phyloP scores from a whole-genome alignment of 306 rosid genomes.

The Cucurbita ficifolia region DNA sequence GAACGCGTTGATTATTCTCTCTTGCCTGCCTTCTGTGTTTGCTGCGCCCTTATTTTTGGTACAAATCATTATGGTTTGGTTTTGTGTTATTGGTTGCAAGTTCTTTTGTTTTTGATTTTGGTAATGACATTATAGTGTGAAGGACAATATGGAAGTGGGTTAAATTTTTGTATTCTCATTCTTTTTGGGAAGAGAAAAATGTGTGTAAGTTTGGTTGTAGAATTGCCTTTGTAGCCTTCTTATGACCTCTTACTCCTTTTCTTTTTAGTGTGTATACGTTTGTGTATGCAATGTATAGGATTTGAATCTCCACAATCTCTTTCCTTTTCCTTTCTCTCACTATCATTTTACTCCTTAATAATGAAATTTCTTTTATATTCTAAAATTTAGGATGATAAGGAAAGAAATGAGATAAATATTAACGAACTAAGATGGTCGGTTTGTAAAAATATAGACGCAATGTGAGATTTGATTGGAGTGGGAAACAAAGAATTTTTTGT shows the following conservation, averaged over 20 bases:
- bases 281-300: no score
- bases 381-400: no score
- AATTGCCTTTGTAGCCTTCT: neutral
- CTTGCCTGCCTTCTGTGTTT: neutral
- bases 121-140: neutral
- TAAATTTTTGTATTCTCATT: neutral
- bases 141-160: neutral
- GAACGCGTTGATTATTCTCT: neutral
- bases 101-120: neutral
- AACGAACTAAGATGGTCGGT: no score
- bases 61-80: neutral
- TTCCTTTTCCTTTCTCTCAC: no score
- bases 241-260: neutral
- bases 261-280: no score
- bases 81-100: neutral
- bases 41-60: slow-evolving; percentile 1
- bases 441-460: no score
- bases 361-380: no score
- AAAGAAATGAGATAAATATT: no score
- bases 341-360: no score
- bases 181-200: neutral
- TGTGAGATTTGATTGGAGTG: no score
- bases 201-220: neutral
- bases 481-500: no score
- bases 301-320: no score